Base-by-base conservation (phyloP, 2,329 filamentous ascomycete genomes). In the Diplodia scrobiculata region DNA sequence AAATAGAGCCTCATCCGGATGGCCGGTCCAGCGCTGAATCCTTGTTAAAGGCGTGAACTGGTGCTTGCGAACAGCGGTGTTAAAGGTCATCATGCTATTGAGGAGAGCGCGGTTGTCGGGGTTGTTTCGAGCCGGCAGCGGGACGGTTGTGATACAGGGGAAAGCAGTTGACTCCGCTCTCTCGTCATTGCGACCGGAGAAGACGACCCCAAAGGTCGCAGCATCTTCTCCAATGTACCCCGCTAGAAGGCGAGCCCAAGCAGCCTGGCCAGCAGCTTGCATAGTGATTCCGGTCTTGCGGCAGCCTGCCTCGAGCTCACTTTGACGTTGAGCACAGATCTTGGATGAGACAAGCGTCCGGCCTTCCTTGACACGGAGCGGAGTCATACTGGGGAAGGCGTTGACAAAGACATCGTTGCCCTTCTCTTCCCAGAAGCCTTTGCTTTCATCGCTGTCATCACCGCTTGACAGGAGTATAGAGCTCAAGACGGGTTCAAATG, bases 141-240 rank as follows among this genome's bases (percentile, higher is more conserved):
- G 94, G 1, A 97, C 76, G 0, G 92, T 97, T 0, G 89, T 88
- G 65, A 97, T 86, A 73, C 90, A 94, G 0, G 94, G 93, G 62
- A 97, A 91, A 0, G 86, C 82, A 4, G 85, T 83, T 5, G 82
- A 74, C 19, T 84, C 81, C 0, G 87, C 86, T n/a, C 83, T 79
- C 3, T 88, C 83, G 0, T 83, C 82, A 34, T 80, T 87, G 38
- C 92, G 83, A 0, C 92, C 92, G 9, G 93, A 93, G 7, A 97
- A 81, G 0, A 93, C 91, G 14, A 90, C 83, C 25, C 93, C 94
- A 74, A 95, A 96, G 0, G 89, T 88, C 0, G 95, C 87, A 5
- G 83, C 83, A 2, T 79, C 72, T 73, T 97, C 92, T 1, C 92
- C 92, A 14, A 88, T 83, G 71, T 97, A 97, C 0, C 88, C 85